Conservation (phyloP, 148 eudicot genomes). For the Rhododendron ferrugineum region DNA sequence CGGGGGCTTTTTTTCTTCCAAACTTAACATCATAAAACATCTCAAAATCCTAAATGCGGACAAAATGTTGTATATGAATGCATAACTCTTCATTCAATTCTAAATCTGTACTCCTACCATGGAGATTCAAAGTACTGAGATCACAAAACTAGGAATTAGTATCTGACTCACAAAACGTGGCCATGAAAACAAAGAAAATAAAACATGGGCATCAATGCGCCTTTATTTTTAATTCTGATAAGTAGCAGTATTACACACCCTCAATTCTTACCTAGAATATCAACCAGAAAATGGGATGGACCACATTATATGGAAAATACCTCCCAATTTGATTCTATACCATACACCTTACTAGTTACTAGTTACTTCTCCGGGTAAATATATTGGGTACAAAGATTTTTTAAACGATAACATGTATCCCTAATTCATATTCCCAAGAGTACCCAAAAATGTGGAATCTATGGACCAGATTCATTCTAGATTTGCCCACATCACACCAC, state of each 20-base stretch:
- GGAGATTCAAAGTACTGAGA: conserved; percentile 5
- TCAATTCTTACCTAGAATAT: background rate
- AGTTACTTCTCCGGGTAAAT: background rate
- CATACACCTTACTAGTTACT: background rate
- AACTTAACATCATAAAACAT: conserved; percentile 93
- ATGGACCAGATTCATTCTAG: background rate
- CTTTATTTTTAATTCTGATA: background rate
- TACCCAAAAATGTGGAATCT: background rate
- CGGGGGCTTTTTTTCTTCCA: conserved; percentile 75
- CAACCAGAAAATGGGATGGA: background rate
- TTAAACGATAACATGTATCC: background rate
- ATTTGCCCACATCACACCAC: background rate
- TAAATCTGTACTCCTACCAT: background rate
- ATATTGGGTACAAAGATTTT: background rate
- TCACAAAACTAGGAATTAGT: background rate
- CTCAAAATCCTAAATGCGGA: conserved; percentile 65
- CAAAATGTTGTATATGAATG: conserved; percentile 32
- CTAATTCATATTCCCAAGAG: background rate
- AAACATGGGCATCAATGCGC: background rate
- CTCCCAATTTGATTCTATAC: background rate
- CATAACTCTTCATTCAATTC: conserved; percentile 14
- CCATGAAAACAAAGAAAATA: background rate
- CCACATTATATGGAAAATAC: background rate
- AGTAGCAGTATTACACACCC: background rate
- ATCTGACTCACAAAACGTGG: background rate